A percentile compares a stretch with the other conserved stretches of the same genome.
phyloP scores from a whole-genome alignment of 2,329 filamentous ascomycete genomes.

The Chaetothyriales sp. region DNA sequence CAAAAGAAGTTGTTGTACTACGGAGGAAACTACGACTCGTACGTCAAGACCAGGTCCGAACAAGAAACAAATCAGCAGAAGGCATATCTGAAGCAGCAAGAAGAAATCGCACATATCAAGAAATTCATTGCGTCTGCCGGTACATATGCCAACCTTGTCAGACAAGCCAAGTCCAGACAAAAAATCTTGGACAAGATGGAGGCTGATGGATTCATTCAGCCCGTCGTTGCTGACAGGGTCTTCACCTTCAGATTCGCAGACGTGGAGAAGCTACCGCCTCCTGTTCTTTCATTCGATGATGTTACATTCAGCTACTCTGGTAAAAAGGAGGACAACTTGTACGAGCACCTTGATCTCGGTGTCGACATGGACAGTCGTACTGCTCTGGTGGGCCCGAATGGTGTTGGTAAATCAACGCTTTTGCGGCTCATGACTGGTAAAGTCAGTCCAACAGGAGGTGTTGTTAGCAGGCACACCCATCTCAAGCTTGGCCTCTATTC shows the following conservation, averaged over 20 bases:
- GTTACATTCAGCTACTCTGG: conserved; percentile 98
- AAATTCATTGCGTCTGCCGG: conserved; percentile 99
- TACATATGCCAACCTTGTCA: conserved; percentile 98
- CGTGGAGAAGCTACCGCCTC: conserved; percentile 96
- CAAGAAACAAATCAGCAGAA: conserved; percentile 98
- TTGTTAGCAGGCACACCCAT: conserved; percentile 85
- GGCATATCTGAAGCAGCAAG: conserved; percentile 97
- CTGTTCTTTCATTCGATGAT: conserved; percentile 88
- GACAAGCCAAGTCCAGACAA: conserved; percentile 96
- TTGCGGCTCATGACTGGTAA: conserved; percentile 94
- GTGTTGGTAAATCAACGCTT: conserved; percentile 96
- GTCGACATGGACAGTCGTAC: conserved; percentile 99
- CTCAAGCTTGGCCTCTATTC: conserved; percentile 97
- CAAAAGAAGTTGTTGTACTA: conserved; percentile 82
- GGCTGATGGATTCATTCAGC: conserved; percentile 95
- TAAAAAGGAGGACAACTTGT: conserved; percentile 74
- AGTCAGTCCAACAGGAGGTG: conserved; percentile 67
- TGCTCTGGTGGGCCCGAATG: conserved; percentile 91
- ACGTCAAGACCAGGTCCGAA: conserved; percentile 84
- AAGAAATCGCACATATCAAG: conserved; percentile 98
- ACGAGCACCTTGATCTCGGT: conserved; percentile 92
- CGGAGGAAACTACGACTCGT: conserved; percentile 98
- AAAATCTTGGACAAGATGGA: conserved; percentile 99
- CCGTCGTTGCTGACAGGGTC: conserved; percentile 66
- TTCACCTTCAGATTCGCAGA: conserved; percentile 98